Base-by-base conservation (phyloP, 257 asterid genomes). In the Capsicum rhomboideum region DNA sequence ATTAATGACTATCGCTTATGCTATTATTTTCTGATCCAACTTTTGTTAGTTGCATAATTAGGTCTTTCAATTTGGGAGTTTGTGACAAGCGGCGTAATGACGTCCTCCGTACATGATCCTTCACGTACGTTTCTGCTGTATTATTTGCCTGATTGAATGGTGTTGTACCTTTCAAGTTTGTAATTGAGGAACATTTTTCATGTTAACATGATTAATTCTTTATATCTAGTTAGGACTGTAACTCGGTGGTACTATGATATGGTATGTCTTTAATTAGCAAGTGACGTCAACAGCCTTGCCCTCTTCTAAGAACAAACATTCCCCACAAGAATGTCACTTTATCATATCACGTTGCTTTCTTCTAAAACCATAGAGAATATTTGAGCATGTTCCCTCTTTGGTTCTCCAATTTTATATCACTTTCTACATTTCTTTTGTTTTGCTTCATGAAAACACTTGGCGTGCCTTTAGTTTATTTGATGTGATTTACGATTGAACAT, bases 61-160 rank as follows among this genome's bases (percentile, higher is more conserved):
- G 97, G 90, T 79, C 87, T 52, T 80, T 78, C 72, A 37, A 68
- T 31, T 68, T 31, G 54, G 44, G 85, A 58, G 37, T 69, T 67
- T 49, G 85, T 83, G 61, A 77, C 85, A 50, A 83, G 85, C 79
- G 46, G 84, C 90, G 61, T 42, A 44, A 95, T 95, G 98, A 90
- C 85, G 14, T 82, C 96, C 50, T 93, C 97, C 26, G 87, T 87
- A 87, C 96, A 90, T 79, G 91, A 90, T 89, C 89, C 84, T 82
- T 91, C 97, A 86, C 96, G 97, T 95, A 87, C n/a, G n/a, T n/a
- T 50, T 69, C 61, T 66, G 34, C 21, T 66, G 23, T 66, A 66
- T 17, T 66, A 31, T 31, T 66, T 31, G 23, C 44, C 49, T 31
- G 7, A 54, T 26, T 86, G 83, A 55, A 69, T 5, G 56, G 55